Conservation (phyloP, 2,329 filamentous ascomycete genomes). For the Pseudogymnoascus sp. region DNA sequence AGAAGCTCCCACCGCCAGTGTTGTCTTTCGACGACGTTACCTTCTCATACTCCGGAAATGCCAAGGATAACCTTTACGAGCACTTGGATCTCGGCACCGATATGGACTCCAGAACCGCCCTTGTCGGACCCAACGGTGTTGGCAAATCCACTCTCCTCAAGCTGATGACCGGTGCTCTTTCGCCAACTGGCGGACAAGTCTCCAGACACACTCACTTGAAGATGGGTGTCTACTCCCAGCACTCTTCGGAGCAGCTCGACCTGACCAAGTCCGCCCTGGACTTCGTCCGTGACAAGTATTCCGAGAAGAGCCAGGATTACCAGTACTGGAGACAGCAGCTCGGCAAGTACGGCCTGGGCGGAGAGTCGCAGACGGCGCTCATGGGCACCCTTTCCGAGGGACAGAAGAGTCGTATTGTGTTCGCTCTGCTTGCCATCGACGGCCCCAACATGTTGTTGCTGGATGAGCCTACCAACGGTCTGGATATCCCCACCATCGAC, state of each 20-base stretch:
- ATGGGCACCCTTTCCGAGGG: slow-evolving; percentile 98
- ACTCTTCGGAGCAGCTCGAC: slow-evolving; percentile 96
- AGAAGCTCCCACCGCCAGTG: slow-evolving; percentile 97
- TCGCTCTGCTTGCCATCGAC: slow-evolving; percentile 83
- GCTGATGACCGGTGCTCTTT: slow-evolving; percentile 93
- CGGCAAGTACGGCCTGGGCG: slow-evolving; percentile 84
- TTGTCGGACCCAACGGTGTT: slow-evolving; percentile 97
- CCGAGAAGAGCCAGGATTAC: slow-evolving; percentile 84
- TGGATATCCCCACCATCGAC: slow-evolving; percentile 98
- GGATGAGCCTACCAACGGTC: slow-evolving; percentile 98
- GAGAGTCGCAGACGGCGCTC: slow-evolving; percentile 88
- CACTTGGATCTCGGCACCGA: slow-evolving; percentile 97
- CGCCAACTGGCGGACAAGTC: slow-evolving; percentile 71
- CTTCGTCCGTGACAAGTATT: slow-evolving; percentile 95
- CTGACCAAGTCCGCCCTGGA: slow-evolving; percentile 95
- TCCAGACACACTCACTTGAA: slow-evolving; percentile 96
- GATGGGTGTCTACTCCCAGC: slow-evolving; percentile 95
- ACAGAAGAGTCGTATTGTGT: slow-evolving; percentile 96
- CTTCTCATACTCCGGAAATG: slow-evolving; percentile 90
- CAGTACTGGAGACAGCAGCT: slow-evolving; percentile 99
- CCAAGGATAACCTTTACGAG: slow-evolving; percentile 88
- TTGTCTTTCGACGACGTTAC: slow-evolving; percentile 94
- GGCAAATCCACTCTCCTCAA: slow-evolving; percentile 95
- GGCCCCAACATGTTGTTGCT: slow-evolving; percentile 94
- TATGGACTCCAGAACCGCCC: slow-evolving; percentile 96